These are phyloP conservation scores for Cordyceps tenuipes DNA, from an alignment of 2,329 filamentous ascomycete species.

Conservation along the genomic window DNA sequence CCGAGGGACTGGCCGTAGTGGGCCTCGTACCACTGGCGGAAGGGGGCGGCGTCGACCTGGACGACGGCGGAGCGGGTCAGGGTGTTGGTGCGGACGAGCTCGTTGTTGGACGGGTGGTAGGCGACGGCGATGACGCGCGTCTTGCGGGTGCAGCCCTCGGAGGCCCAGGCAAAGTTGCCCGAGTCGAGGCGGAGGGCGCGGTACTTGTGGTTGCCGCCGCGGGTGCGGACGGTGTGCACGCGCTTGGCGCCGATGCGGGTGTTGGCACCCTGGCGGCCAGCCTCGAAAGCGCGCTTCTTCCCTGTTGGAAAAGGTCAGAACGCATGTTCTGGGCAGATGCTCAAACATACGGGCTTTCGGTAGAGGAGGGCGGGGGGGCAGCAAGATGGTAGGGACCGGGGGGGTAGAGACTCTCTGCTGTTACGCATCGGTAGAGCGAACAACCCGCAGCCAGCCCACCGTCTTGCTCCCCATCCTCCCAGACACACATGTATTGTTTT, in stretches of 20 bases:
- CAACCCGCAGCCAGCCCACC: background rate
- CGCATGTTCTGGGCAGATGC: constrained; percentile 42
- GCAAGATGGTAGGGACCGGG: too few species aligned
- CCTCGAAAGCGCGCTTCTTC: constrained; percentile 99
- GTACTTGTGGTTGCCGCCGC: constrained; percentile 99
- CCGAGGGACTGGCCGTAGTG: constrained; percentile 93
- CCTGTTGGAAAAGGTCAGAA: constrained; percentile 68
- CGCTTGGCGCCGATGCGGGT: constrained; percentile 98
- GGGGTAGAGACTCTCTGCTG: background rate
- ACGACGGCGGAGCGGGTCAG: constrained; percentile 98
- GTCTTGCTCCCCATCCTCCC: background rate
- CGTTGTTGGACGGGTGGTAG: constrained; percentile 99
- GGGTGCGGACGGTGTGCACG: constrained; percentile 93
- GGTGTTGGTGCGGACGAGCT: constrained; percentile 99
- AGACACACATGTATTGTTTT: constrained; percentile 12
- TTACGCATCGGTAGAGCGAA: background rate
- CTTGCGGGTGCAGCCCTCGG: constrained; percentile 97
- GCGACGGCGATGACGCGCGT: constrained; percentile 96
- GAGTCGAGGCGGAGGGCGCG: constrained; percentile 96
- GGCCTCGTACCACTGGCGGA: constrained; percentile 99
- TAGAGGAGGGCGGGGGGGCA: background rate
- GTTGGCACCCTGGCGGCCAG: constrained; percentile 97
- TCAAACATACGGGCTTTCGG: constrained; percentile 60
- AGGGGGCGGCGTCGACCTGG: constrained; percentile 96
- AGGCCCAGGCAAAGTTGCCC: constrained; percentile 99